Percentiles rank a stretch among this genome's conserved stretches.
phyloP scores from a whole-genome alignment of 345 rosid species.

The Bruguiera parviflora region DNA sequence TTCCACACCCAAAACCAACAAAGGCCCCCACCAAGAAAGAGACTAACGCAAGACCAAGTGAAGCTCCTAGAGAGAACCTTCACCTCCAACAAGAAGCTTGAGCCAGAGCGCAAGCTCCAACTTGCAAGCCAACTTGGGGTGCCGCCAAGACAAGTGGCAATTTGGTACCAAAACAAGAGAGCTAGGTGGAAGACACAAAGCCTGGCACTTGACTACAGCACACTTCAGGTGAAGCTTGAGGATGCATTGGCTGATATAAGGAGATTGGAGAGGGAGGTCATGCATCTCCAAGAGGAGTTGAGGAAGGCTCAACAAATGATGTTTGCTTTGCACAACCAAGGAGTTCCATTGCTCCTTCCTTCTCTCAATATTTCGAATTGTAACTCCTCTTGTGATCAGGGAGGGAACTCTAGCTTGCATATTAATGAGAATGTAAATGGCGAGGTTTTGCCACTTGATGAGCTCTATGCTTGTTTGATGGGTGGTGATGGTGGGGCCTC shows the following conservation, averaged over 20 bases:
- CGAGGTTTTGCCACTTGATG: slow-evolving; percentile 52
- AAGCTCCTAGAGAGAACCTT: slow-evolving; percentile 70
- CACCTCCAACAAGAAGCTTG: slow-evolving; percentile 61
- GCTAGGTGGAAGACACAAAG: slow-evolving; percentile 84
- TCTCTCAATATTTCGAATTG: slow-evolving; percentile 24
- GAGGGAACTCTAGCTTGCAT: slow-evolving; percentile 31
- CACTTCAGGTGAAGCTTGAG: slow-evolving; percentile 56
- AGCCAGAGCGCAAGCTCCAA: slow-evolving; percentile 63
- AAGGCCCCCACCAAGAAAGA: slow-evolving; percentile 37
- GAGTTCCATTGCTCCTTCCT: background rate
- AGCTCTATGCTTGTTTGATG: slow-evolving; percentile 64
- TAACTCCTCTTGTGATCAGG: slow-evolving; percentile 37
- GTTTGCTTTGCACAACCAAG: slow-evolving; percentile 23
- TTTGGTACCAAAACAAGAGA: slow-evolving; percentile 96
- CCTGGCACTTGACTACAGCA: slow-evolving; percentile 57
- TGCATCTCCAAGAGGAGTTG: slow-evolving; percentile 65
- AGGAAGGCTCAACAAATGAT: slow-evolving; percentile 44
- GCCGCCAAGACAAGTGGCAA: slow-evolving; percentile 77
- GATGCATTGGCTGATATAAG: slow-evolving; percentile 48
- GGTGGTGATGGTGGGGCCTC: slow-evolving; percentile 36
- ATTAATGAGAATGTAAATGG: slow-evolving; percentile 16
- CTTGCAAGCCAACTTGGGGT: slow-evolving; percentile 63
- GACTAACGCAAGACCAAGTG: slow-evolving; percentile 70
- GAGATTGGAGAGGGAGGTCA: slow-evolving; percentile 59
- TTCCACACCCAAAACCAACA: slow-evolving; percentile 23